Evolutionary conservation across 192 early-diverging fungal species (phyloP).

Genomic region (Coemansia sp.): DNA sequence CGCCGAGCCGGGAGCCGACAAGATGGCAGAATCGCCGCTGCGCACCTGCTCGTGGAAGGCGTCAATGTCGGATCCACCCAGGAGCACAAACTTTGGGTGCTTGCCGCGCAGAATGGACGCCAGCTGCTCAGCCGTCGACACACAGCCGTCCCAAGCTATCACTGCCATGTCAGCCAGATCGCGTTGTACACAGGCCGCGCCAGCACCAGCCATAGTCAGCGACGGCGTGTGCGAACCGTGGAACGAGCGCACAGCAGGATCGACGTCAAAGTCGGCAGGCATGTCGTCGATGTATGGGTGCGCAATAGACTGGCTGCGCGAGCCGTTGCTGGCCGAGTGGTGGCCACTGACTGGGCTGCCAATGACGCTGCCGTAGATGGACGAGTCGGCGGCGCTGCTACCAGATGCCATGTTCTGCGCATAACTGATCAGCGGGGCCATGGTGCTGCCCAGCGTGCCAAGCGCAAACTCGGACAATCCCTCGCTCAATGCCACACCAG

Average conservation of each 20-base stretch:
- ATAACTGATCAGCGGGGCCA: conserved; percentile 46
- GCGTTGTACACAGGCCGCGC: conserved; percentile 25
- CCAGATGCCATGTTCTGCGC: conserved; percentile 32
- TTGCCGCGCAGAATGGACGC: conserved; percentile 52
- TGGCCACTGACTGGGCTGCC: conserved; percentile 33
- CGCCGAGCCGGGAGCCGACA: conserved; percentile 47
- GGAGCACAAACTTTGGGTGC: conserved; percentile 51
- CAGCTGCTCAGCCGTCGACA: conserved; percentile 54
- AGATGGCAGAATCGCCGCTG: conserved; percentile 45
- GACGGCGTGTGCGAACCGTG: conserved; percentile 2
- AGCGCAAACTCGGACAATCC: conserved; percentile 53
- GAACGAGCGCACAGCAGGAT: background rate
- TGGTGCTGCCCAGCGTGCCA: conserved; percentile 40
- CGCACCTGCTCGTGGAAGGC: conserved; percentile 45
- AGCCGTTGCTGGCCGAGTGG: conserved; percentile 20
- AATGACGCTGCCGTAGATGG: conserved; percentile 45
- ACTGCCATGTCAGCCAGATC: conserved; percentile 48
- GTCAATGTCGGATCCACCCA: conserved; percentile 34
- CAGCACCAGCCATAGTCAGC: background rate
- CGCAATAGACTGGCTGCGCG: conserved; percentile 25
- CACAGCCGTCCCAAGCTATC: conserved; percentile 53
- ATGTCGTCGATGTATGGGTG: background rate
- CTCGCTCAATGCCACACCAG: conserved; percentile 40
- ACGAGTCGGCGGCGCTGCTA: conserved; percentile 42
- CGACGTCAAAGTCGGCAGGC: background rate